Percentiles rank a stretch among this genome's conserved stretches.
Evolutionary conservation across 2,329 filamentous ascomycete species (phyloP).

Genomic region (Paecilomyces niveus): DNA sequence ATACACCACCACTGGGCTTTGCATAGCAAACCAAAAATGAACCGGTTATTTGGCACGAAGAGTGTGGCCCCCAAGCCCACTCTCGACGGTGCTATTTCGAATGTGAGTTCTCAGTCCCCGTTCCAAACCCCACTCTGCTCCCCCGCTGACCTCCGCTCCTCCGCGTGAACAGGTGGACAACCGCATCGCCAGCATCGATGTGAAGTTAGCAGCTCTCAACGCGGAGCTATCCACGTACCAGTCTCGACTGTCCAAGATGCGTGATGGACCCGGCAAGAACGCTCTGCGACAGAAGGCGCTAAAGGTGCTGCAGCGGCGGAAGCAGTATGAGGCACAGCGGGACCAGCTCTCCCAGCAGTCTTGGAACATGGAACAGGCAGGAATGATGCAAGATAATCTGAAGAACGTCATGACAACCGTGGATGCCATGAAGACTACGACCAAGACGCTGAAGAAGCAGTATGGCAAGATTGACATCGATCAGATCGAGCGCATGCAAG

Average conservation of each 20-base stretch:
- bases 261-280: slow-evolving; percentile 86
- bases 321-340: slow-evolving; percentile 88
- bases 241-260: slow-evolving; percentile 81
- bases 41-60: slow-evolving; percentile 89
- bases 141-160: slow-evolving; percentile 11
- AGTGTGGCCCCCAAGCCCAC: slow-evolving; percentile 83
- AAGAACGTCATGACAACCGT: slow-evolving; percentile 98
- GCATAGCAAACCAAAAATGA: slow-evolving; percentile 57
- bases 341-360: slow-evolving; percentile 90
- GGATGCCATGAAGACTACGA: slow-evolving; percentile 94
- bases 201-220: slow-evolving; percentile 88
- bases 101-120: slow-evolving; percentile 45
- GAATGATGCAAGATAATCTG: slow-evolving; percentile 97
- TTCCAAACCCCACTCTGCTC: slow-evolving; percentile 5
- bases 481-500: slow-evolving; percentile 94
- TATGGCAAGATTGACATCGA: slow-evolving; percentile 97
- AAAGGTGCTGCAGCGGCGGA: slow-evolving; percentile 86
- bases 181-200: slow-evolving; percentile 79
- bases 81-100: slow-evolving; percentile 72
- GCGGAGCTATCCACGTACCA: slow-evolving; percentile 86
- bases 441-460: slow-evolving; percentile 84
- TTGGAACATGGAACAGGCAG: slow-evolving; percentile 99
- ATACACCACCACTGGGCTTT: background rate
- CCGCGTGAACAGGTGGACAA: slow-evolving; percentile 57
- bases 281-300: slow-evolving; percentile 91